phyloP scores from a whole-genome alignment of 2,329 filamentous ascomycete species.

The Plenodomus lindquistii region DNA sequence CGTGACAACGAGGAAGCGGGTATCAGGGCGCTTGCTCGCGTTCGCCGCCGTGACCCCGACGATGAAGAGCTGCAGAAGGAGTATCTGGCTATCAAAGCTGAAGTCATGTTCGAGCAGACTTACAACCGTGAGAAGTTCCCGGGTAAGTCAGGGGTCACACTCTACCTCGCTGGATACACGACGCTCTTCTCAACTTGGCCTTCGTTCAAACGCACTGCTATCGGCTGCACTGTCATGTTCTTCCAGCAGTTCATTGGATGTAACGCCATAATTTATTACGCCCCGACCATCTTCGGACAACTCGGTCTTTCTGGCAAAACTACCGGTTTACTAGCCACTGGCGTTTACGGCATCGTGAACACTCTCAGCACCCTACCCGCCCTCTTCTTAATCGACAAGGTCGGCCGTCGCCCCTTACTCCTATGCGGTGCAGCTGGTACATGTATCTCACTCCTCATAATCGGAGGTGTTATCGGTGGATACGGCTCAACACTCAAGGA shows the following conservation, averaged over 20 bases:
- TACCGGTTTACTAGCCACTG: constrained; percentile 62
- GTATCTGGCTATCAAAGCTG: constrained; percentile 54
- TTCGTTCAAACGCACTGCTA: constrained; percentile 54
- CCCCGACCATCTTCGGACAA: constrained; percentile 62
- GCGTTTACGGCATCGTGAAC: constrained; percentile 63
- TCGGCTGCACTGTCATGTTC: constrained; percentile 53
- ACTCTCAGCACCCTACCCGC: constrained; percentile 61
- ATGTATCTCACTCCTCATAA: constrained; percentile 40
- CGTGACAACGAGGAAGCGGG: constrained; percentile 31
- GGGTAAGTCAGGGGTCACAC: too few species aligned
- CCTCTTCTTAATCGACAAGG: constrained; percentile 60
- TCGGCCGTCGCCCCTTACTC: constrained; percentile 60
- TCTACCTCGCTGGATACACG: constrained; percentile 57
- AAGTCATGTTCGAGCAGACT: constrained; percentile 49
- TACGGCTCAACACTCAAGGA: constrained; percentile 30
- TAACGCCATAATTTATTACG: constrained; percentile 58
- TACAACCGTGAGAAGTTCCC: constrained; percentile 49
- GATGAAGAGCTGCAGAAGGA: constrained; percentile 49
- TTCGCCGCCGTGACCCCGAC: constrained; percentile 35
- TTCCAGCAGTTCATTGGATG: constrained; percentile 54
- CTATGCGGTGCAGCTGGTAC: constrained; percentile 52
- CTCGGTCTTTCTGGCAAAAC: constrained; percentile 59
- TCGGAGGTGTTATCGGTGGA: constrained; percentile 32
- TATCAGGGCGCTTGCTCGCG: constrained; percentile 24
- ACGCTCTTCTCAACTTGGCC: constrained; percentile 54